Percentiles rank a stretch among this genome's conserved stretches.
Conservation (phyloP, 208 protist species). For the Crithidia thermophila region DNA sequence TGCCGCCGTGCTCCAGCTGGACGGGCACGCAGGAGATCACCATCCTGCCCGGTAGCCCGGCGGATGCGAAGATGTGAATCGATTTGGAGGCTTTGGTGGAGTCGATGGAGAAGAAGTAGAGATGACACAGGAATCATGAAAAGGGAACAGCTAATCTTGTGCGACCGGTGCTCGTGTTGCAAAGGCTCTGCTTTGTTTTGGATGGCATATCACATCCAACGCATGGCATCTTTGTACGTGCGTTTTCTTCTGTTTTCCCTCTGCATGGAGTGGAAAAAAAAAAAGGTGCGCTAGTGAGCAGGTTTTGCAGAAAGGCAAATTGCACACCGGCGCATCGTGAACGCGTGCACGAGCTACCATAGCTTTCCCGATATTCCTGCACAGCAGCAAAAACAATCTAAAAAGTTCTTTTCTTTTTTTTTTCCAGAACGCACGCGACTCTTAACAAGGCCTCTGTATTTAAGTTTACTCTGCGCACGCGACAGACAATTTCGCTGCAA, state of each 20-base stretch:
- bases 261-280: not conserved
- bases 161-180: not conserved
- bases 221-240: not conserved
- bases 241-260: slow-evolving; percentile 4
- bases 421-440: slow-evolving; percentile 13
- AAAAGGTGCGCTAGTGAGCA: not conserved
- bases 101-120: slow-evolving; percentile 6
- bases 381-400: too few species aligned
- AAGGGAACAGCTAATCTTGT: not conserved
- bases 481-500: not conserved
- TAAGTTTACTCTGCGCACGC: not conserved
- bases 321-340: too few species aligned
- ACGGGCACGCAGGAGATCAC: slow-evolving; percentile 53
- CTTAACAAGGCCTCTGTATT: slow-evolving; percentile 25
- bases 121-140: not conserved
- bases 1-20: slow-evolving; percentile 71
- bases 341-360: slow-evolving; percentile 2
- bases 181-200: not conserved
- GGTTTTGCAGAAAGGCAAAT: not conserved
- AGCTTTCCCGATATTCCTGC: too few species aligned
- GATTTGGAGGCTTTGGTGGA: slow-evolving; percentile 20
- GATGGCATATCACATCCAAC: too few species aligned
- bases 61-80: slow-evolving; percentile 43
- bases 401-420: too few species aligned
- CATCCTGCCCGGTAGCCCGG: slow-evolving; percentile 37